These are phyloP conservation scores for Telopea speciosissima DNA, from an alignment of 177 flowering plant species.

Conservation along the genomic window DNA sequence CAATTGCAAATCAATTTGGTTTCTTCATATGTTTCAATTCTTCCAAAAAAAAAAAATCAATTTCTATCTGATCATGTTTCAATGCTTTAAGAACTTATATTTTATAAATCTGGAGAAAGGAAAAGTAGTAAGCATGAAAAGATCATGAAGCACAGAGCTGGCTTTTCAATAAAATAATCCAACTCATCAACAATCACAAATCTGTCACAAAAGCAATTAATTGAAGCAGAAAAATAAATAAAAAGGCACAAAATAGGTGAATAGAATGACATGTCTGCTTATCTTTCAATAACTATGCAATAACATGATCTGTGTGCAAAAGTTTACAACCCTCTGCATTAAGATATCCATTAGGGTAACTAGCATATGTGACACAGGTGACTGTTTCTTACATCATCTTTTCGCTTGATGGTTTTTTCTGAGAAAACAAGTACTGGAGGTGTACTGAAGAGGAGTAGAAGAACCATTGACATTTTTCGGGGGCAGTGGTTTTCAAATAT, in stretches of 20 bases:
- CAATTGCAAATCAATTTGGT: too few relatives aligned
- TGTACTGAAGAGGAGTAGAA: conserved; percentile 48
- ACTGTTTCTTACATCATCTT: conserved; percentile 67
- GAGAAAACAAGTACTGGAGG: conserved; percentile 60
- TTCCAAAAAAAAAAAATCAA: too few relatives aligned
- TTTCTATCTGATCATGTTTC: too few relatives aligned
- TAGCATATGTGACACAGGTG: neutral
- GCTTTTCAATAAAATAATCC: conserved; percentile 84
- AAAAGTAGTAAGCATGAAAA: conserved; percentile 86
- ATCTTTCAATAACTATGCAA: neutral
- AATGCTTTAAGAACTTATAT: too few relatives aligned
- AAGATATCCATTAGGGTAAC: neutral
- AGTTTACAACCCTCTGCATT: neutral
- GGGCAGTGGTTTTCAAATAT: conserved; percentile 41
- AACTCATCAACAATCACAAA: conserved; percentile 82
- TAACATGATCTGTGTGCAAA: neutral
- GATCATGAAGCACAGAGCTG: conserved; percentile 85
- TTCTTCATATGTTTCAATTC: too few relatives aligned
- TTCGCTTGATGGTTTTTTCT: conserved; percentile 29
- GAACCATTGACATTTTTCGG: conserved; percentile 34
- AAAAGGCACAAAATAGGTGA: neutral
- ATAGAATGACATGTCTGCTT: neutral
- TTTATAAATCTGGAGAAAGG: conserved; percentile 55
- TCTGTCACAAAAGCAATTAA: conserved; percentile 34
- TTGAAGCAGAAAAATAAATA: neutral